Base-by-base conservation (phyloP, 2,329 filamentous ascomycete species). In the Xylaria multiplex region DNA sequence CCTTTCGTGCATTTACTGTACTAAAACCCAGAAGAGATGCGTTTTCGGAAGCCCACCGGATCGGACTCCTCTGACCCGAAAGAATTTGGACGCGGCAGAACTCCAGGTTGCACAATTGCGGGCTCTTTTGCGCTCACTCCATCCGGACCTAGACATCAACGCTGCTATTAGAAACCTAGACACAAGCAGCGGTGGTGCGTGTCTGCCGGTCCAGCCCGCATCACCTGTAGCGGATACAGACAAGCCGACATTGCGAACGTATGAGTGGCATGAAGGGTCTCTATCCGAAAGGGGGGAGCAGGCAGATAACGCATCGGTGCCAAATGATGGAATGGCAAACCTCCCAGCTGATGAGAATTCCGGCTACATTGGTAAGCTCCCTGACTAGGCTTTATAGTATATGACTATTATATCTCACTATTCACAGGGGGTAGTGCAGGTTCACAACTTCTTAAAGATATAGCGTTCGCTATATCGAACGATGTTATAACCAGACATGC, bases 11-110 rank as follows among this genome's bases (percentile, higher is more conserved):
- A 55, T 55, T 14, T 52, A 24, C 22, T 61, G 49, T 37, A 61
- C 49, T 22, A 61, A 37, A 48, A 37, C 49, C 30, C 49, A 42
- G 16, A 61, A 55, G 48, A 22, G 40, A n/a, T 61, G 59, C 16
- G 9, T 55, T 8, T 61, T 61, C n/a, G 22, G 37, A 50, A 54
- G 40, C n/a, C 59, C 59, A 11, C 59, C 59, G 16, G 35, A 53
- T 48, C 59, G 59, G 59, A 61, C 59, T 35, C 59, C 59, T 48
- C 59, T 61, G 40, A 61, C 59, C 49, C 59, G 59, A 48, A 61
- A 27, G 32, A 61, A 61, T 16, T 32, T 61, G 16, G 59, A 61
- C 19, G 40, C 59, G 1, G 59, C 49, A 16, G 59, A 61, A n/a
- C 40, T 61, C 7, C 59, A 48, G 19, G 27, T 61, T 3, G 43